Evolutionary conservation across 202 grass and related monocot species (phyloP).

Genomic region (Alloteropsis angusta): DNA sequence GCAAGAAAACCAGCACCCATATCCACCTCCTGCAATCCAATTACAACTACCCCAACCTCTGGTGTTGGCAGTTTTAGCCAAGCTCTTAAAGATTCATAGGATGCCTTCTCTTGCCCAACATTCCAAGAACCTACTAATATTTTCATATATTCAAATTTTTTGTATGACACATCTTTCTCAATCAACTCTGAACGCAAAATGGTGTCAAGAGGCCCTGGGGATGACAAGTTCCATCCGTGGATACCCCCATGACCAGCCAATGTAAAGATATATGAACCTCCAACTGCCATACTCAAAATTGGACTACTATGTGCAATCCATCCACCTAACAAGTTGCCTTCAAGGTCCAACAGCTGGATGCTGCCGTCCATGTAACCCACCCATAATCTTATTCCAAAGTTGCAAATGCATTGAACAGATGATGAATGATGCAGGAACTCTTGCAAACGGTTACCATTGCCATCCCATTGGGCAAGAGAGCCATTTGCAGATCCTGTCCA

Average conservation of each 20-base stretch:
- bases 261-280: constrained; percentile 73
- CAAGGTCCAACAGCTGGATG: constrained; percentile 62
- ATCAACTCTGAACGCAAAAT: constrained; percentile 47
- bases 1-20: constrained; percentile 99
- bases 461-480: constrained; percentile 67
- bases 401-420: constrained; percentile 59
- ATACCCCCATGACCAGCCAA: constrained; percentile 78
- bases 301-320: constrained; percentile 76
- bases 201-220: constrained; percentile 67
- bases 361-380: constrained; percentile 72
- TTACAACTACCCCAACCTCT: constrained; percentile 67
- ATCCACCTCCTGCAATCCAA: constrained; percentile 95
- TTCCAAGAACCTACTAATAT: constrained; percentile 86
- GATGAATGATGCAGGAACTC: constrained; percentile 70
- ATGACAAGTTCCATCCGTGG: constrained; percentile 75
- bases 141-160: constrained; percentile 53
- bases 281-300: constrained; percentile 62
- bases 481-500: constrained; percentile 92
- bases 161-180: constrained; percentile 51
- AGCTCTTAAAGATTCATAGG: constrained; percentile 52
- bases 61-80: constrained; percentile 56
- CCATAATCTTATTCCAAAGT: constrained; percentile 77
- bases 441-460: constrained; percentile 56
- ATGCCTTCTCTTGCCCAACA: constrained; percentile 91
- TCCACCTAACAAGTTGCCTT: constrained; percentile 70